Base-by-base conservation (phyloP, 106 monocot species). In the Vanilla planifolia region DNA sequence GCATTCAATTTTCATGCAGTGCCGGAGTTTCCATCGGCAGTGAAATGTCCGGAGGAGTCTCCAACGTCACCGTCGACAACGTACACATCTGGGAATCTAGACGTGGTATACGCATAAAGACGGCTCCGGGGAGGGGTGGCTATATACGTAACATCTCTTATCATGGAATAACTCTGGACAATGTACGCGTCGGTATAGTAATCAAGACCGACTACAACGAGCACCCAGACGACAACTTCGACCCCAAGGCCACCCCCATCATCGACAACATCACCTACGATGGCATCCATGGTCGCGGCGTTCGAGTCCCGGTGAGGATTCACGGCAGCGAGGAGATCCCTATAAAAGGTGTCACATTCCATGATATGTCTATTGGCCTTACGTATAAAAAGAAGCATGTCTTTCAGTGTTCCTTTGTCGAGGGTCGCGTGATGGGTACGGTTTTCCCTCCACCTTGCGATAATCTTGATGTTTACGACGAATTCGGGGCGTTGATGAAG, bases 1-100 rank as follows among this genome's bases (percentile, higher is more conserved):
- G 6, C 50, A 6, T 10, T 10, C 7, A 10, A 10, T 25, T 26
- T 17, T 25, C 59, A 14, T 55, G 26, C 82, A 88, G 88, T 61
- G 88, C 88, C 48, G 82, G 88, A 30, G 63, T 88, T 36, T 82
- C 88, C 27, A 88, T 88, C 53, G 88, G 88, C 60, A 88, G 88
- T 20, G 88, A 88, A 70, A 83, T 88, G 88, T 88, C 88, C 9
- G 88, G 88, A 27, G 88, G 88, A 0, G 63, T 82, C 39, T 72
- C 79, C 44, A 73, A 82, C 28, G 37, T 82, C 36, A 88, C 70
- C 2, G 67, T 79, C 30, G 82, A 88, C 42, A 88, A 88, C 63
- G 56, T 83, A 4, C 44, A 19, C 33, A 40, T 88, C 0, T 88
- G 82, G 78, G 62, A 66, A 24, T 82, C 88, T 1, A 61, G 73